Evolutionary conservation across 176 grass and related monocot species (phyloP), one percentile per base, ranked within the genome.

Genomic region (Ampelocalamus luodianensis): DNA sequence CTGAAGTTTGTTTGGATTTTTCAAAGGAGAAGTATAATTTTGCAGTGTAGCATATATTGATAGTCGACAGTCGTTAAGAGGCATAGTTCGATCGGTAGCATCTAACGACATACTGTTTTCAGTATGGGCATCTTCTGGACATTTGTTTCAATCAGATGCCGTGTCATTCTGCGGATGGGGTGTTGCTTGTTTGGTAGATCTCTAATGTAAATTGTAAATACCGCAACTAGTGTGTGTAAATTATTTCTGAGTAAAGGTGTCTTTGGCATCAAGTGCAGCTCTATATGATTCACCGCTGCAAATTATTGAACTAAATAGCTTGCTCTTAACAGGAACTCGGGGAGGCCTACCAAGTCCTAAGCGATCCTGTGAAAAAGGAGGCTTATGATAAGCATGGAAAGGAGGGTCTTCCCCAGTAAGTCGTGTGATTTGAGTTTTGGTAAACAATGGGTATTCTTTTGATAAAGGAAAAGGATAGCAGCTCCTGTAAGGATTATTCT

Each of bases 281-380:
- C 6, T 29, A 20, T 58, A 70, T 80, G 49, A 38, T 68, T 83
- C 26, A 36, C 15, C 18, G 1, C 48, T 63, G 20, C 1, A 43
- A 11, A 65, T 16, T 37, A 79, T 22, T 74, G 10, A 69, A 27
- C 40, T 55, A 53, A 80, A 77, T 74, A 56, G 32, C 65, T 75
- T 88, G 13, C 55, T 85, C n/a, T 70, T 50, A 53, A 72, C 81
- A 99, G 96, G 91, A 92, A 50, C 93, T 99, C 14, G 96, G 96
- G 44, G 96, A 99, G 78, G 96, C 93, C 37, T 99, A 99, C 80
- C 96, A 99, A 94, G 88, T 94, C 58, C 65, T 99, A 27, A 96
- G 96, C n/a, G 96, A 96, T 86, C 90, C 96, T 69, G 83, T 54
- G 9, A 96, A 96, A 87, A 91, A 74, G 76, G 93, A 99, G 79